phyloP scores from a whole-genome alignment of 768 basidiomycete species.

The Mycena indigotica region DNA sequence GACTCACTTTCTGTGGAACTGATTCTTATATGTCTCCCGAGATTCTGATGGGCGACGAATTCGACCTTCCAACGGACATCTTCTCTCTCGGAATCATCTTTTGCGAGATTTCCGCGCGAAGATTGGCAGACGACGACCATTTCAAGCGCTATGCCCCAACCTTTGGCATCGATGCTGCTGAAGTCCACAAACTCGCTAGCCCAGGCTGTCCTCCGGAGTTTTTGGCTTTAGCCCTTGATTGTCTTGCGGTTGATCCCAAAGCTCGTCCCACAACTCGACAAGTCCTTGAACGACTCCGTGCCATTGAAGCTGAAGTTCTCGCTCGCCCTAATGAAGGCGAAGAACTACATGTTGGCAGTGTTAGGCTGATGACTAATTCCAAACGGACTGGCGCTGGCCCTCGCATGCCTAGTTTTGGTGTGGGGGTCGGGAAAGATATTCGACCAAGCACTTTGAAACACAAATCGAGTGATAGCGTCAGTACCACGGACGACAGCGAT shows the following conservation, averaged over 20 bases:
- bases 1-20: constrained; percentile 86
- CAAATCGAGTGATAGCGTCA: constrained; percentile 34
- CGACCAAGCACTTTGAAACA: constrained; percentile 30
- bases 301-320: constrained; percentile 84
- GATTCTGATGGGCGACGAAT: constrained; percentile 87
- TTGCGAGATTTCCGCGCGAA: constrained; percentile 85
- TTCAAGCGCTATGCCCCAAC: constrained; percentile 78
- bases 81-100: constrained; percentile 93
- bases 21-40: constrained; percentile 98
- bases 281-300: constrained; percentile 76
- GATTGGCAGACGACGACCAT: constrained; percentile 79
- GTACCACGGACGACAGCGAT: constrained; percentile 60
- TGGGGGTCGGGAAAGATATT: constrained; percentile 67
- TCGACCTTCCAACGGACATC: constrained; percentile 91
- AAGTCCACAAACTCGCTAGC: constrained; percentile 68
- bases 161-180: constrained; percentile 76
- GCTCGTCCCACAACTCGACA: constrained; percentile 74
- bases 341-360: constrained; percentile 79
- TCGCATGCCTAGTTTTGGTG: constrained; percentile 87
- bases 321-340: constrained; percentile 62
- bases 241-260: constrained; percentile 64
- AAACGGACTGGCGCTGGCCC: constrained; percentile 61
- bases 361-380: constrained; percentile 76
- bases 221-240: constrained; percentile 76
- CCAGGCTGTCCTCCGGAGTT: constrained; percentile 80